Percentiles rank a stretch among this genome's conserved stretches.
These are phyloP conservation scores for Suaeda aralocaspica DNA, from an alignment of 148 eudicot genomes.

Conservation along the genomic window DNA sequence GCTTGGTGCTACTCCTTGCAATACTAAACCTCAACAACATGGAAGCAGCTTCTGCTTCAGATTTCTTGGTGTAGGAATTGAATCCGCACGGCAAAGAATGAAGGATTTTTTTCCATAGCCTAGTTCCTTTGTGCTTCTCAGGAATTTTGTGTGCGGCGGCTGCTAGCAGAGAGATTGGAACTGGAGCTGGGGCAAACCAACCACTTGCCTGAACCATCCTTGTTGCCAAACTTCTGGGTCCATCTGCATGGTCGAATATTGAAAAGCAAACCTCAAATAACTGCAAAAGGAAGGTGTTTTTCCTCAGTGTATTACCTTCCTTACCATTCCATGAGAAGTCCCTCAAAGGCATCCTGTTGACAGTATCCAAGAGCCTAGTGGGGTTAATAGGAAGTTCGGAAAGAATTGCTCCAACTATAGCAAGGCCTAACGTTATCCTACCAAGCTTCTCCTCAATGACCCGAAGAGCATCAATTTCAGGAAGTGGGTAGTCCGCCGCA, in stretches of 20 bases:
- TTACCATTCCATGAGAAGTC: slow-evolving; percentile 61
- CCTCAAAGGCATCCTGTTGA: slow-evolving; percentile 77
- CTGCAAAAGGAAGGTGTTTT: slow-evolving; percentile 71
- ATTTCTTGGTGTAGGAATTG: slow-evolving; percentile 57
- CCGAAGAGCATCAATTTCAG: slow-evolving; percentile 78
- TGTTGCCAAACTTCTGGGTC: slow-evolving; percentile 78
- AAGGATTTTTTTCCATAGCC: slow-evolving; percentile 58
- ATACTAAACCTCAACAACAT: slow-evolving; percentile 77
- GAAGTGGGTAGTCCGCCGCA: slow-evolving; percentile 48
- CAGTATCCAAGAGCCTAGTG: slow-evolving; percentile 78
- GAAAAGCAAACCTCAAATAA: slow-evolving; percentile 95
- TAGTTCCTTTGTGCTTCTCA: slow-evolving; percentile 49
- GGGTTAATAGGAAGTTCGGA: slow-evolving; percentile 93
- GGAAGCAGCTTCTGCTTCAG: slow-evolving; percentile 81
- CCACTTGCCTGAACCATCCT: slow-evolving; percentile 92
- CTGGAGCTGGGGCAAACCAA: slow-evolving; percentile 85
- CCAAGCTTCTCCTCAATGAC: slow-evolving; percentile 93
- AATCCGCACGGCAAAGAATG: slow-evolving; percentile 69
- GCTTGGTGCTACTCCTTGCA: slow-evolving; percentile 65
- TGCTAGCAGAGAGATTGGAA: slow-evolving; percentile 67
- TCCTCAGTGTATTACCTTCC: slow-evolving; percentile 51
- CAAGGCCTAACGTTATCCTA: slow-evolving; percentile 76
- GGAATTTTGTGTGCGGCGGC: slow-evolving; percentile 77
- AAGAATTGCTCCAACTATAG: slow-evolving; percentile 81
- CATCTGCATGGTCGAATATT: slow-evolving; percentile 93